phyloP scores from a whole-genome alignment of 1,284 basidiomycete genomes.

The Cryptococcus sp. region DNA sequence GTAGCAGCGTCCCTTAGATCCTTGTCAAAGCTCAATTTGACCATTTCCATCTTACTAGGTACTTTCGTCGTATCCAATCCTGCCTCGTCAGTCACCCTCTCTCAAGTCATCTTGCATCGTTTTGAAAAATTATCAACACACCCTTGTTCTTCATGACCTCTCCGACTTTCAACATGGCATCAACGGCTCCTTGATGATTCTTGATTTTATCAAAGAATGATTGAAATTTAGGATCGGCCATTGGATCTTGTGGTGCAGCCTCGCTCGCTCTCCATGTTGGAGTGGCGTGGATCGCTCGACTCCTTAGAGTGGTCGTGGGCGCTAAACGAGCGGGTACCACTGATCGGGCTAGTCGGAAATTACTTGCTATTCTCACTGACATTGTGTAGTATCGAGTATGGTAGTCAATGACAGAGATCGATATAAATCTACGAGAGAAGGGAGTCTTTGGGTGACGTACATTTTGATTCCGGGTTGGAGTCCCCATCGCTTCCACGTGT shows the following conservation, averaged over 20 bases:
- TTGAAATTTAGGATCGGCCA: slow-evolving; percentile 30
- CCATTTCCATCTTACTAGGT: slow-evolving; percentile 31
- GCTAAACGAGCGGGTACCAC: neutral
- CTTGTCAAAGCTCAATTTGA: slow-evolving; percentile 37
- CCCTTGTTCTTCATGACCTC: slow-evolving; percentile 38
- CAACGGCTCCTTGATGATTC: slow-evolving; percentile 30
- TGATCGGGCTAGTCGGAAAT: neutral
- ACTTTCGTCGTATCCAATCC: slow-evolving; percentile 33
- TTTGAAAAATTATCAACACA: slow-evolving; percentile 13
- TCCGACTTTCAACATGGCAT: slow-evolving; percentile 29
- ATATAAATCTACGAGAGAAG: too few relatives aligned
- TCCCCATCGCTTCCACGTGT: too few relatives aligned
- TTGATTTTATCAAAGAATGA: slow-evolving; percentile 34
- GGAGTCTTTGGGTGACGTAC: too few relatives aligned
- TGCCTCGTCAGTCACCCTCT: slow-evolving; percentile 3
- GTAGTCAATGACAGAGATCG: too few relatives aligned
- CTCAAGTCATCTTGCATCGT: neutral
- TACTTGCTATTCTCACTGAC: neutral
- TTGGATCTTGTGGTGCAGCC: slow-evolving; percentile 17
- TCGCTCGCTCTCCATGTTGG: slow-evolving; percentile 19
- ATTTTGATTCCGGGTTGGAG: too few relatives aligned
- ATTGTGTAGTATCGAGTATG: neutral
- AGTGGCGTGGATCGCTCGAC: slow-evolving; percentile 12
- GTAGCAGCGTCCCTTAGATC: slow-evolving; percentile 35
- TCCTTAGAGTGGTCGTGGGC: neutral